These are phyloP conservation scores for Hypericum perforatum DNA, from an alignment of 345 rosid species.

Conservation along the genomic window DNA sequence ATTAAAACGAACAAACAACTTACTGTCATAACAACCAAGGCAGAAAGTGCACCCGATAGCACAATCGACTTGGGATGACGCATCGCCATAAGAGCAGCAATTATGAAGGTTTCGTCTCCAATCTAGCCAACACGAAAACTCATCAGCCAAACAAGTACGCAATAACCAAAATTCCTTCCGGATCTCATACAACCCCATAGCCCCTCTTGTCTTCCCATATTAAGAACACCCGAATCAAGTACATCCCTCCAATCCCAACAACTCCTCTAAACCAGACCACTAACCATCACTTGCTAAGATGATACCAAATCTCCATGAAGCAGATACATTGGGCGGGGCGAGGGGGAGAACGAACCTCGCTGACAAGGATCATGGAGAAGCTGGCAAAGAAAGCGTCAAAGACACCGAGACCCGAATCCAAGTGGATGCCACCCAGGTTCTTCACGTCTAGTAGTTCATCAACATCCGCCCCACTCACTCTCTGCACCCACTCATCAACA, in stretches of 20 bases:
- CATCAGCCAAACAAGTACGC: neutral
- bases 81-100: conserved; percentile 99
- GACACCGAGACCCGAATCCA: conserved; percentile 70
- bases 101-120: conserved; percentile 98
- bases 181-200: too few relatives aligned
- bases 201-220: too few relatives aligned
- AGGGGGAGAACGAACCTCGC: conserved; percentile 56
- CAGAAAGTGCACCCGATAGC: conserved; percentile 83
- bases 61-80: conserved; percentile 95
- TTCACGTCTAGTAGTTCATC: conserved; percentile 23
- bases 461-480: too few relatives aligned
- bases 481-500: too few relatives aligned
- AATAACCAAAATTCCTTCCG: neutral
- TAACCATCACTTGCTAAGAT: neutral
- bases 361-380: conserved; percentile 87
- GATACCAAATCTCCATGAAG: neutral
- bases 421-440: conserved; percentile 28
- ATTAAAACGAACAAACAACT: conserved; percentile 14
- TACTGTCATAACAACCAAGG: conserved; percentile 96
- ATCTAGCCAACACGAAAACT: conserved; percentile 24
- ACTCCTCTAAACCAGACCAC: too few relatives aligned
- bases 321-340: neutral
- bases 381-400: conserved; percentile 91
- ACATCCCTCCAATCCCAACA: too few relatives aligned
- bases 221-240: too few relatives aligned